phyloP scores from a whole-genome alignment of 2,329 filamentous ascomycete species.

The Ascomycota sp. region DNA sequence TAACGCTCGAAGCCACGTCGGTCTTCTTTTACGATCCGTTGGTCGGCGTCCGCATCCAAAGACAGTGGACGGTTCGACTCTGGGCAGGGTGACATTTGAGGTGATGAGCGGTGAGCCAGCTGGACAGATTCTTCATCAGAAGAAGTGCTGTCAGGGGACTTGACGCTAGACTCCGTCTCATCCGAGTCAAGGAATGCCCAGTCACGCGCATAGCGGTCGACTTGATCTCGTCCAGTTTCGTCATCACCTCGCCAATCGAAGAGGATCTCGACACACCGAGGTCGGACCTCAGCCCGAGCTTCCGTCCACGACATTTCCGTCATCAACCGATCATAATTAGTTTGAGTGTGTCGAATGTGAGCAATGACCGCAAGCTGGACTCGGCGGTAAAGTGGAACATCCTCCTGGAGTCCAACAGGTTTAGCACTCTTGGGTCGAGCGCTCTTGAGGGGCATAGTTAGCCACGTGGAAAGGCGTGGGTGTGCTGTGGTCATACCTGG shows the following conservation, averaged over 20 bases:
- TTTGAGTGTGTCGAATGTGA: slow-evolving; percentile 44
- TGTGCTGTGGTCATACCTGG: slow-evolving; percentile 22
- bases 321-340: slow-evolving; percentile 38
- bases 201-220: slow-evolving; percentile 43
- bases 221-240: slow-evolving; percentile 42
- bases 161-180: slow-evolving; percentile 1
- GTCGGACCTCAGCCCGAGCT: slow-evolving; percentile 37
- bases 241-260: slow-evolving; percentile 53
- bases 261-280: slow-evolving; percentile 38
- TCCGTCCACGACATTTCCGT: slow-evolving; percentile 11
- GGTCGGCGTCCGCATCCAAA: no score
- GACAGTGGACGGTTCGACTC: no score
- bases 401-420: slow-evolving; percentile 32
- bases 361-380: slow-evolving; percentile 43
- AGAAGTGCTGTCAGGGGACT: slow-evolving; percentile 10
- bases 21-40: no score
- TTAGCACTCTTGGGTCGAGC: slow-evolving; percentile 27
- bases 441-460: slow-evolving; percentile 15
- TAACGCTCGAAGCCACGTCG: no score
- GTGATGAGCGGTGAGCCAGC: no score
- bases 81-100: no score
- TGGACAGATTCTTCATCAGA: no score
- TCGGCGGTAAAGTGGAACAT: slow-evolving; percentile 34
- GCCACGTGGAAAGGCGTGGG: background rate
- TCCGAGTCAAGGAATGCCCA: slow-evolving; percentile 32